phyloP scores from a whole-genome alignment of 305 asterid species.

The Euphrasia arctica region DNA sequence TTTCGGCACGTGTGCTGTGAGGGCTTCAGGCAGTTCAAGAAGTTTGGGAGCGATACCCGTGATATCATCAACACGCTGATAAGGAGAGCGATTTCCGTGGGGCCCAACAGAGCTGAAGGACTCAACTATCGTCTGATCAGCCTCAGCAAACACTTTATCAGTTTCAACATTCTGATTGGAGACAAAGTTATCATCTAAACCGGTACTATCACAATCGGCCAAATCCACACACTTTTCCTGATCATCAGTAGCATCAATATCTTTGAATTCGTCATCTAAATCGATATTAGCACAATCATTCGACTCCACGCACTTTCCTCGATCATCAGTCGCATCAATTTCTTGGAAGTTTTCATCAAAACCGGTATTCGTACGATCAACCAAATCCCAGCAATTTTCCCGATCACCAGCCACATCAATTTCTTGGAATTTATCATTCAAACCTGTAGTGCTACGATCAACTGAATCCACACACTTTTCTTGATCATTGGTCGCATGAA shows the following conservation, averaged over 20 bases:
- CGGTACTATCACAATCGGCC: constrained; percentile 19
- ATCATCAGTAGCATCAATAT: constrained; percentile 27
- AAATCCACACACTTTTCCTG: constrained; percentile 28
- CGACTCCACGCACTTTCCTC: constrained; percentile 27
- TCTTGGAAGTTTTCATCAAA: constrained; percentile 35
- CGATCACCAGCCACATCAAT: constrained; percentile 10
- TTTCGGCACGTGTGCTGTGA: constrained; percentile 6
- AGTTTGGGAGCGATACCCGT: not conserved
- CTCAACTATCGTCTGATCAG: constrained; percentile 28
- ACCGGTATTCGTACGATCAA: too few relatives aligned
- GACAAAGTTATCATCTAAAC: constrained; percentile 24
- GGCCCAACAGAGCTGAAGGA: constrained; percentile 17
- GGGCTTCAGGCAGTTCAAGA: constrained; percentile 21
- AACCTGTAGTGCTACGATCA: too few relatives aligned
- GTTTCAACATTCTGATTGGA: constrained; percentile 23
- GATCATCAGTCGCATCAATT: constrained; percentile 25
- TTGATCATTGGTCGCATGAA: constrained; percentile 1
- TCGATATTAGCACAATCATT: constrained; percentile 17
- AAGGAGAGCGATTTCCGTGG: constrained; percentile 19
- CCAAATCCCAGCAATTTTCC: not conserved
- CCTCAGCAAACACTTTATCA: constrained; percentile 29
- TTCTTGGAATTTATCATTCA: too few relatives aligned
- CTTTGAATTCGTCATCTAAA: constrained; percentile 33
- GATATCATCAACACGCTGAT: constrained; percentile 24
- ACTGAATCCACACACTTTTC: too few relatives aligned